Base-by-base conservation (phyloP, 768 basidiomycete species). In the Lepiota subincarnata region DNA sequence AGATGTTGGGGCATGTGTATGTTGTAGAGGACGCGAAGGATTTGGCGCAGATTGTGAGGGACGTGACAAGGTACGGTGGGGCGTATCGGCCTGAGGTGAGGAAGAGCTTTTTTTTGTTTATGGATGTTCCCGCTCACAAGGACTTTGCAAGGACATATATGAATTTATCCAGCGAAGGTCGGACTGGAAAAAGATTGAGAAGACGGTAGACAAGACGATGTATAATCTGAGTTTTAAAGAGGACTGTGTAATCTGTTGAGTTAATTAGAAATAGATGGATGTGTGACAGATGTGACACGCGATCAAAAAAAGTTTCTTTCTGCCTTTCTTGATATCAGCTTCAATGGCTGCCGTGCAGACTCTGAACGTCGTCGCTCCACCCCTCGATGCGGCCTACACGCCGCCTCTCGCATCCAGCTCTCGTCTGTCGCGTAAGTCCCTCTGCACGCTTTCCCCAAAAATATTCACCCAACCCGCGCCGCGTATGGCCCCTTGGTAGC, bases 171-270 rank as follows among this genome's bases (percentile, higher is more conserved):
- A 94, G 65, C 76, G 95, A 18, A 79, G 95, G 31, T 89, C 91
- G 6, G 96, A 99, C 67, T 98, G 96, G 96, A 96, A 97, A 73
- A 95, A 91, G 73, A 98, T 98, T 55, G 95, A 98, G 68, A 96
- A 92, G 70, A 86, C 82, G 22, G 97, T 98, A 46, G 92, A 93
- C 73, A 92, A 92, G 74, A 84, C 91, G 45, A 93, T 94, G 91
- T 94, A 93, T 70, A 92, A 89, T 68, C 69, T 94, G 47, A 90
- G 87, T 66, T 91, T 96, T 64, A 93, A 90, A 64, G 94, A 97
- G 66, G 94, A 97, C 64, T 97, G 94, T 74, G 63, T 82, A 45
- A 65, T 81, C 53, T 75, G 69, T 58, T 79, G 60, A 73, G 8
- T 31, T 24, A 24, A 24, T 24, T 5, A 24, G 24, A 24, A 5